phyloP scores from a whole-genome alignment of 306 rosid genomes.

The Sicyos baderoa region DNA sequence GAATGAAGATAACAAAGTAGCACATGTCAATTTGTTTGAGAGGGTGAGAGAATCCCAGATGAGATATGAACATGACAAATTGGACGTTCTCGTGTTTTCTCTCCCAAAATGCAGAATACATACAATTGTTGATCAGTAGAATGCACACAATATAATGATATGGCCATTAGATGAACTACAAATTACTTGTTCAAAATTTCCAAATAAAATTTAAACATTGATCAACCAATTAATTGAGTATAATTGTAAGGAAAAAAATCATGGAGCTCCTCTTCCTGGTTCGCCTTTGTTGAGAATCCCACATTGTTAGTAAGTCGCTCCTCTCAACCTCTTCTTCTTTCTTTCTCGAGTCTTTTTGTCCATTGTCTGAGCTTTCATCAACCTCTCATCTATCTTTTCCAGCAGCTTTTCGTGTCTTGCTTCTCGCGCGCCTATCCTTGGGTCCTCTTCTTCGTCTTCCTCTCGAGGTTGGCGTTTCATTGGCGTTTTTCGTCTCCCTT shows the following conservation, averaged over 20 bases:
- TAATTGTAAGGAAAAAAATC: not conserved
- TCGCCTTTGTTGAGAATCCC: no score
- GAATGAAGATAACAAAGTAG: not conserved
- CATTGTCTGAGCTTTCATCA: no score
- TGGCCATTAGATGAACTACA: not conserved
- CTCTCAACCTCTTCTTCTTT: no score
- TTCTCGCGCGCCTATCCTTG: no score
- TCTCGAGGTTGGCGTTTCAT: no score
- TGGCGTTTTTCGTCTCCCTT: no score
- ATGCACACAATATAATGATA: not conserved
- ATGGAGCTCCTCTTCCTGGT: no score
- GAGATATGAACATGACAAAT: not conserved
- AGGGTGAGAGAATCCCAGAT: not conserved
- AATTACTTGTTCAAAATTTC: constrained; percentile 4
- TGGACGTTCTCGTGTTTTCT: not conserved
- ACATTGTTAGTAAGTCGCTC: no score
- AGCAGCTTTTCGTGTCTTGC: no score
- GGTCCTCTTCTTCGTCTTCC: no score
- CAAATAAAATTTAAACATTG: not conserved
- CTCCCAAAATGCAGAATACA: not conserved
- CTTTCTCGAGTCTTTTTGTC: no score
- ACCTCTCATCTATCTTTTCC: no score
- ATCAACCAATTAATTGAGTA: not conserved
- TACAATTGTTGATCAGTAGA: not conserved
- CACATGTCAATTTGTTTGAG: not conserved